phyloP scores from a whole-genome alignment of 257 asterid species.

The Henckelia pumila region DNA sequence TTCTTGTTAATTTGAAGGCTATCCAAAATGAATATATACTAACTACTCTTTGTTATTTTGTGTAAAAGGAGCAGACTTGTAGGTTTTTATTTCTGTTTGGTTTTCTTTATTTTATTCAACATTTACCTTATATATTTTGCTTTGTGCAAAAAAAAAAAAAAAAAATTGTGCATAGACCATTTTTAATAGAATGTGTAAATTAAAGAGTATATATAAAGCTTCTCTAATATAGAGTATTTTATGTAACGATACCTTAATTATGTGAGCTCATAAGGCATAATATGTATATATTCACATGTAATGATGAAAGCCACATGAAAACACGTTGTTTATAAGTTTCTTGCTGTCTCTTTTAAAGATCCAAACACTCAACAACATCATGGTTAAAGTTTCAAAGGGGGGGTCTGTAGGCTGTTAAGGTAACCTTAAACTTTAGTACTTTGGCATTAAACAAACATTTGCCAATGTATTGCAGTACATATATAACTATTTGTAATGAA shows the following conservation, averaged over 20 bases:
- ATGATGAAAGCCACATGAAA: background rate
- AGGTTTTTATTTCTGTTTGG: too few relatives aligned
- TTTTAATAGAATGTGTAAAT: too few relatives aligned
- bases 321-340: background rate
- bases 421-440: background rate
- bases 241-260: too few relatives aligned
- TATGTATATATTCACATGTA: background rate
- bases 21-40: too few relatives aligned
- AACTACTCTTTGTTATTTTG: too few relatives aligned
- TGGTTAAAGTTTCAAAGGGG: constrained; percentile 26
- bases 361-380: constrained; percentile 6
- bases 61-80: background rate
- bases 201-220: too few relatives aligned
- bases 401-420: constrained; percentile 9
- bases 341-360: background rate
- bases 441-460: constrained; percentile 9
- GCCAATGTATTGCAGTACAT: background rate
- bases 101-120: too few relatives aligned
- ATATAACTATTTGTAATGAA: background rate
- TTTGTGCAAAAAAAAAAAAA: too few relatives aligned
- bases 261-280: background rate
- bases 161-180: too few relatives aligned
- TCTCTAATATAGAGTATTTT: background rate
- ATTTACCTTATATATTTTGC: too few relatives aligned
- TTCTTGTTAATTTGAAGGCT: background rate